Conservation (phyloP, 768 basidiomycete genomes). For the Rhodotorula kratochvilovae region DNA sequence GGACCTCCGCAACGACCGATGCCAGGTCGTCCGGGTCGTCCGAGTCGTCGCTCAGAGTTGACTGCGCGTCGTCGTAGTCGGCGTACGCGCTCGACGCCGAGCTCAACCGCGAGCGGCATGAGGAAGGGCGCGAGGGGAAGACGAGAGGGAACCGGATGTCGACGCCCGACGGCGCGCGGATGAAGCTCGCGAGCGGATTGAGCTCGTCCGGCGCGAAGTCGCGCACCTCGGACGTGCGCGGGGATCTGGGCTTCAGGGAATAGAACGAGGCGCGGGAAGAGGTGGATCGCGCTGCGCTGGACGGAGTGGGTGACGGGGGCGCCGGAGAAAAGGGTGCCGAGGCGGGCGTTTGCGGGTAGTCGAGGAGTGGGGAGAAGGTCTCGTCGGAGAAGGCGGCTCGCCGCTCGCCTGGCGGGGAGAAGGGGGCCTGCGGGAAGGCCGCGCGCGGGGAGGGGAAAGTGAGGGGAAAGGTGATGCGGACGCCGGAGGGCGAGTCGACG, state of each 20-base stretch:
- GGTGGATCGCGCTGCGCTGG: neutral
- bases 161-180: neutral
- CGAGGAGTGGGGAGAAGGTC: neutral
- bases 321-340: neutral
- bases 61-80: neutral
- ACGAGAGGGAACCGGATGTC: neutral
- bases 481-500: neutral
- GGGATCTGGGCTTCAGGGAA: neutral
- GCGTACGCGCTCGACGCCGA: neutral
- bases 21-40: neutral
- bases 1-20: neutral
- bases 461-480: neutral
- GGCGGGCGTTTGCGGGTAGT: neutral
- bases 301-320: neutral
- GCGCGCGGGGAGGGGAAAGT: neutral
- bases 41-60: neutral
- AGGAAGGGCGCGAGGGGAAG: neutral
- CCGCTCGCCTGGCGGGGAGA: neutral
- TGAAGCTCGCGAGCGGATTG: neutral
- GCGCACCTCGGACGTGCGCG: neutral
- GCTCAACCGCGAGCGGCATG: neutral
- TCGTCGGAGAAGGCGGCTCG: slow-evolving; percentile 7
- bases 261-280: neutral
- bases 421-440: neutral
- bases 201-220: neutral